phyloP scores from a whole-genome alignment of 441 rosid genomes.

The Aleurites moluccanus region DNA sequence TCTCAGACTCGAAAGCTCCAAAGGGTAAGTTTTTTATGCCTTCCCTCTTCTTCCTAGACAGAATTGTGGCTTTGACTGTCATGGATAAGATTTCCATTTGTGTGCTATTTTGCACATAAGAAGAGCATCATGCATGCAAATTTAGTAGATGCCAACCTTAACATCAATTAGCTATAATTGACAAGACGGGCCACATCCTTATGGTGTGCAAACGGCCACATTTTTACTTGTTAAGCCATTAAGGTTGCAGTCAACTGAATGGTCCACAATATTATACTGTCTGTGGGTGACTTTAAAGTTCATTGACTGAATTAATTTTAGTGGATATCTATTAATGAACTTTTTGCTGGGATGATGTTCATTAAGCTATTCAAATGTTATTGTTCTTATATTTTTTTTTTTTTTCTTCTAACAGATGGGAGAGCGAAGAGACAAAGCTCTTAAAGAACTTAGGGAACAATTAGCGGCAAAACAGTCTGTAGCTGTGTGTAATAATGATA shows the following conservation, averaged over 20 bases:
- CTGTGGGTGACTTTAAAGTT: background rate
- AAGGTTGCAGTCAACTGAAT: constrained; percentile 7
- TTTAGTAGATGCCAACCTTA: background rate
- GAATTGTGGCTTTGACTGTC: background rate
- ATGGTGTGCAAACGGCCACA: background rate
- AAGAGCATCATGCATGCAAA: constrained; percentile 4
- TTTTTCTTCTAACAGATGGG: constrained; percentile 58
- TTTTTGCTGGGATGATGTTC: background rate
- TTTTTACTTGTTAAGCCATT: constrained; percentile 2
- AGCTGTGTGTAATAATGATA: constrained; percentile 31
- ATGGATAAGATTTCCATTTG: background rate
- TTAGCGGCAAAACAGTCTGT: constrained; percentile 48
- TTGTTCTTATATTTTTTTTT: background rate
- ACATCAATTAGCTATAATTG: background rate
- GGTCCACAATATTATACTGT: constrained; percentile 5
- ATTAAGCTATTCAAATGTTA: background rate
- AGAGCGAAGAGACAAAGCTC: constrained; percentile 75
- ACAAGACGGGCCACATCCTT: background rate
- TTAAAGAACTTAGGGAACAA: constrained; percentile 71
- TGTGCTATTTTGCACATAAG: background rate
- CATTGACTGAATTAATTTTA: background rate
- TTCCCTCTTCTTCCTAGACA: background rate
- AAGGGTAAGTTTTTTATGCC: constrained; percentile 45
- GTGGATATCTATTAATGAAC: background rate
- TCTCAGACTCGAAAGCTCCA: constrained; percentile 84